Conservation (phyloP, 495 filamentous ascomycete genomes). For the Parmelia sp. region DNA sequence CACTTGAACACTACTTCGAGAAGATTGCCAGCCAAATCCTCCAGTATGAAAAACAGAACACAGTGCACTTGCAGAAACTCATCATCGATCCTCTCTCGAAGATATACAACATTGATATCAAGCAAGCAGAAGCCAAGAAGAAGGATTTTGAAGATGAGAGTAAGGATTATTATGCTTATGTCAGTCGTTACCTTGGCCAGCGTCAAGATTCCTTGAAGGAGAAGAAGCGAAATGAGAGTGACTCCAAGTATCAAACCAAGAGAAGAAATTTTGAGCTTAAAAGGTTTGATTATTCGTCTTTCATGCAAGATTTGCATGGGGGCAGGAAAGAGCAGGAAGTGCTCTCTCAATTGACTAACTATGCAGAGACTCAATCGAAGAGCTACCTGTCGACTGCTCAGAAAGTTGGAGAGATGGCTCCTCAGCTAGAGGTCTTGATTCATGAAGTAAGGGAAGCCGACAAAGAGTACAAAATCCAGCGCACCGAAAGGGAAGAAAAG, state of each 20-base stretch:
- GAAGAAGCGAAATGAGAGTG: conserved; percentile 90
- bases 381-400: conserved; percentile 75
- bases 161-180: conserved; percentile 93
- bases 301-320: conserved; percentile 97
- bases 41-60: conserved; percentile 76
- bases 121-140: conserved; percentile 94
- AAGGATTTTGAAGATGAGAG: conserved; percentile 98
- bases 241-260: conserved; percentile 93
- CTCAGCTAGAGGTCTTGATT: conserved; percentile 87
- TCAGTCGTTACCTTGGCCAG: conserved; percentile 89
- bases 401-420: conserved; percentile 80
- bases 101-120: conserved; percentile 92
- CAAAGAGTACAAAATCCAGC: conserved; percentile 90
- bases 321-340: conserved; percentile 97
- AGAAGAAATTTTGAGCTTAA: conserved; percentile 91
- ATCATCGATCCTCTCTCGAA: conserved; percentile 91
- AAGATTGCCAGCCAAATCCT: conserved; percentile 91
- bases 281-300: conserved; percentile 97
- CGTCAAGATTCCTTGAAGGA: conserved; percentile 93
- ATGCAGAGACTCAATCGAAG: conserved; percentile 83
- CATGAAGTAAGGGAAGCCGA: conserved; percentile 84
- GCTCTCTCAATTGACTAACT: conserved; percentile 89
- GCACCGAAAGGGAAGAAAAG: conserved; percentile 91
- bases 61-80: conserved; percentile 75
- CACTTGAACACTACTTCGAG: conserved; percentile 96